Conservation (phyloP, 2,329 filamentous ascomycete species). For the Ceratocystis smalleyi region DNA sequence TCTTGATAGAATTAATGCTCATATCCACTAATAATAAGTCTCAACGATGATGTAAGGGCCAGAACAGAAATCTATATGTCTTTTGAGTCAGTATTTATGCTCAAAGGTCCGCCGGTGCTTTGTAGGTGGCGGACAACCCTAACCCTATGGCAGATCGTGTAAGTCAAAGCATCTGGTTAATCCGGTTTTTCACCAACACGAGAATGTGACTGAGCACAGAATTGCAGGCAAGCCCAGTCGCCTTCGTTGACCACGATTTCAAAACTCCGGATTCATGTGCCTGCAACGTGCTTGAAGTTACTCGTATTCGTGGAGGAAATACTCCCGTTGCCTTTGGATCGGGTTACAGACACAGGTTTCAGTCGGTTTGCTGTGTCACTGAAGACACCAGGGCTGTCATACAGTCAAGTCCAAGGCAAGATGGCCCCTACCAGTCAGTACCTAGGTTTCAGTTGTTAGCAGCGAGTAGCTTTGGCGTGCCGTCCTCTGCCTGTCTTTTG, state of each 20-base stretch:
- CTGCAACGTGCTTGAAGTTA: neutral
- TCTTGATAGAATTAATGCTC: neutral
- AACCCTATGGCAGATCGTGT: neutral
- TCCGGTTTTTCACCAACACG: no score
- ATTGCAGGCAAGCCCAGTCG: neutral
- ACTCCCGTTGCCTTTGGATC: neutral
- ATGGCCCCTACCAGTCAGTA: neutral
- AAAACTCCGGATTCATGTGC: neutral
- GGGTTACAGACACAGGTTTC: conserved; percentile 2
- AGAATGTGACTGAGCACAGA: neutral
- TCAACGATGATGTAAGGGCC: no score
- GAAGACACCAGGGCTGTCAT: neutral
- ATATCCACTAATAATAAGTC: no score
- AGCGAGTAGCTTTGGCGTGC: neutral
- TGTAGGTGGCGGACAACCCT: no score
- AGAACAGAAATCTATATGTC: no score
- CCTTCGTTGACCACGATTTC: neutral
- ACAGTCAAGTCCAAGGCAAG: neutral
- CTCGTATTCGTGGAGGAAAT: neutral
- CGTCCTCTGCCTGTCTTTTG: neutral
- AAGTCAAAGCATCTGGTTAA: neutral
- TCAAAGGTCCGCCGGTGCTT: neutral
- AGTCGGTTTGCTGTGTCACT: neutral
- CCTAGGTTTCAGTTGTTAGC: neutral
- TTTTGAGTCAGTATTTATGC: no score